A percentile compares a stretch with the other conserved stretches of the same genome.
phyloP scores from a whole-genome alignment of 2,329 filamentous ascomycete genomes.

The Blumeriella jaapii region DNA sequence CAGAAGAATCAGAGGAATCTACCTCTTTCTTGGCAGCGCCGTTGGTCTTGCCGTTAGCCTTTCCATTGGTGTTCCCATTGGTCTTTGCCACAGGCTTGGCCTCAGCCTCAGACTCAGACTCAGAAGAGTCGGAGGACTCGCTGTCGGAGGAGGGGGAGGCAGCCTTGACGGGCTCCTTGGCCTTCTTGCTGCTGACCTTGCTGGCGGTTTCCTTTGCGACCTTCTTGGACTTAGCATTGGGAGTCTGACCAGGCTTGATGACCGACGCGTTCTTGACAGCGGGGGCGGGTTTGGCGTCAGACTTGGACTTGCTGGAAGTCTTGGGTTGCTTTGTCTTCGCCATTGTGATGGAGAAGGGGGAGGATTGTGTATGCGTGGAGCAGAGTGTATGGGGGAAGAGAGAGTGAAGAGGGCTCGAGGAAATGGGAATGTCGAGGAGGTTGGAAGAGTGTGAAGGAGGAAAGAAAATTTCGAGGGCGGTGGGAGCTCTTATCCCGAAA shows the following conservation, averaged over 20 bases:
- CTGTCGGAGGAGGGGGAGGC: conserved; percentile 31
- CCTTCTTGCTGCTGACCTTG: conserved; percentile 30
- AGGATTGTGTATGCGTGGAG: conserved; percentile 4
- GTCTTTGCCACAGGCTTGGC: conserved; percentile 17
- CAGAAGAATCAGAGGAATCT: conserved; percentile 28
- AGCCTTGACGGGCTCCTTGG: conserved; percentile 33
- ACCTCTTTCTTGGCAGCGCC: conserved; percentile 29
- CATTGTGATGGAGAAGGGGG: conserved; percentile 36
- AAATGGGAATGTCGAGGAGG: conserved; percentile 8
- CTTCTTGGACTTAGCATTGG: conserved; percentile 57
- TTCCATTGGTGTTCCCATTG: conserved; percentile 27
- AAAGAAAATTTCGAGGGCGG: conserved; percentile 11
- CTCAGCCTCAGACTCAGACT: conserved; percentile 26
- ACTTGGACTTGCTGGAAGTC: conserved; percentile 37
- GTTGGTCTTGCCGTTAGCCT: conserved; percentile 28
- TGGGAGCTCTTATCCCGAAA: conserved; percentile 23
- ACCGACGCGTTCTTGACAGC: conserved; percentile 55
- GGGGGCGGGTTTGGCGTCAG: conserved; percentile 38
- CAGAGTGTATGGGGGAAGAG: conserved; percentile 5
- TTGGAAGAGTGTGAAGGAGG: conserved; percentile 7
- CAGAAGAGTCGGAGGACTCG: conserved; percentile 23
- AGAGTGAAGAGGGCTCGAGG: conserved; percentile 2
- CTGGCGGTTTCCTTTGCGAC: conserved; percentile 43
- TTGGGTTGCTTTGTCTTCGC: conserved; percentile 56
- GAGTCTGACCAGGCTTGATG: conserved; percentile 53